phyloP scores from a whole-genome alignment of 2,329 filamentous ascomycete genomes.

The Botryosphaeria dothidea region DNA sequence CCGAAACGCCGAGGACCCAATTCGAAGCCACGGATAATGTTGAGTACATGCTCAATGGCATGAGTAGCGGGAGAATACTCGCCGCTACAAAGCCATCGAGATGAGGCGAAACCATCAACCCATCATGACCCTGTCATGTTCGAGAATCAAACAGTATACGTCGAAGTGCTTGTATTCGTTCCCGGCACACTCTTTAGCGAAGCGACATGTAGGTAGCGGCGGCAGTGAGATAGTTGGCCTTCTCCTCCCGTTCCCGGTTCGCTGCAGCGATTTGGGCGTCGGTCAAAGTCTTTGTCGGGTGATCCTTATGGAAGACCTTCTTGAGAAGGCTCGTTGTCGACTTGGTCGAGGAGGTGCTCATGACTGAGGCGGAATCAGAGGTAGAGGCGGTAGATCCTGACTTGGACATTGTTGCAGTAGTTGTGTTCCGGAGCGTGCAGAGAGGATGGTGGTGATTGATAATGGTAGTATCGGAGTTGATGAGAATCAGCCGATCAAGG shows the following conservation, averaged over 20 bases:
- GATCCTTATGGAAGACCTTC: constrained; percentile 21
- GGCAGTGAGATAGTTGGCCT: not conserved
- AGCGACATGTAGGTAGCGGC: constrained; percentile 7
- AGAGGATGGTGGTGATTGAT: not conserved
- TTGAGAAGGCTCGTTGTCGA: constrained; percentile 28
- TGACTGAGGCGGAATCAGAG: constrained; percentile 24
- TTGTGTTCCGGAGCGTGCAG: not conserved
- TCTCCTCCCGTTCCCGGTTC: not conserved
- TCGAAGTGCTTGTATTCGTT: not conserved
- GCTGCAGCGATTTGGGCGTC: not conserved
- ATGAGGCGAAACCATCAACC: not conserved
- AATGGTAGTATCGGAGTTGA: not conserved
- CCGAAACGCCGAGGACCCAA: not conserved
- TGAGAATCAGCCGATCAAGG: not conserved
- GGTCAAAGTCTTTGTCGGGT: not conserved
- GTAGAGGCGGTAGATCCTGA: not conserved
- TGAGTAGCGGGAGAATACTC: not conserved
- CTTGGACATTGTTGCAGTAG: constrained; percentile 1
- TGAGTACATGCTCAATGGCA: not conserved
- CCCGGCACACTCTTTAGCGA: not conserved
- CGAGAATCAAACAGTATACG: not conserved
- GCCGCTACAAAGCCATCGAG: not conserved
- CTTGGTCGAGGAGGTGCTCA: constrained; percentile 28
- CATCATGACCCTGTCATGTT: not conserved
- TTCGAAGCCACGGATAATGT: too few relatives aligned